Evolutionary conservation across 306 rosid genomes (phyloP).

Genomic region (Prunus armeniaca): DNA sequence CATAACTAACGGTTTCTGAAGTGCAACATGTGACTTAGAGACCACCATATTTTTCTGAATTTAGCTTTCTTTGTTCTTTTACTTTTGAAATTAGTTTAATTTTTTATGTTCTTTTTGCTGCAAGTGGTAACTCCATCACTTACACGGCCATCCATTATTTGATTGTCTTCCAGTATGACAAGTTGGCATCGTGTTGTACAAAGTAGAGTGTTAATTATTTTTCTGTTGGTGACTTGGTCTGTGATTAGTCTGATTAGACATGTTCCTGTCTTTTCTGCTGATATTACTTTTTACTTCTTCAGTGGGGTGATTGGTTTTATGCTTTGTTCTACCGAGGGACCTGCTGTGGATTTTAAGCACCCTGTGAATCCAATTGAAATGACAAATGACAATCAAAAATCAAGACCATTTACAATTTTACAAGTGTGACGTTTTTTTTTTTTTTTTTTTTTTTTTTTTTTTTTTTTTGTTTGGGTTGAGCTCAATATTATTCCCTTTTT

Average conservation of each 20-base stretch:
- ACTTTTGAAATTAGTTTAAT: not conserved
- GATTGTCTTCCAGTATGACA: not conserved
- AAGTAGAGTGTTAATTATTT: not conserved
- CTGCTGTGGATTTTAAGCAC: slow-evolving; percentile 85
- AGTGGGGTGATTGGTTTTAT: slow-evolving; percentile 99
- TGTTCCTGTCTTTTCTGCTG: slow-evolving; percentile 9
- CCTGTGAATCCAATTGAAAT: slow-evolving; percentile 78
- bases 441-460: not conserved
- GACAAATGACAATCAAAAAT: slow-evolving; percentile 33
- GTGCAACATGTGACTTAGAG: not conserved
- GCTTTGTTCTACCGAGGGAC: slow-evolving; percentile 99
- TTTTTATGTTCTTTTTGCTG: not conserved
- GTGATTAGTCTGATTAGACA: not conserved
- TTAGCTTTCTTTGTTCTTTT: not conserved
- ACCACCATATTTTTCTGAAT: not conserved
- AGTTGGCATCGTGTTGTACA: not conserved
- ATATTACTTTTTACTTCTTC: slow-evolving; percentile 20
- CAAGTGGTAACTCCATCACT: not conserved
- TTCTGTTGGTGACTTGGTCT: not conserved
- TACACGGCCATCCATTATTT: not conserved
- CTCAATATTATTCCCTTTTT: not conserved
- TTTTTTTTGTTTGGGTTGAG: not conserved
- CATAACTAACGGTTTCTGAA: not conserved
- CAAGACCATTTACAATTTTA: slow-evolving; percentile 78
- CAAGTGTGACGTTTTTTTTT: slow-evolving; percentile 44